Base-by-base conservation (phyloP, 345 rosid genomes). In the Boechera stricta region DNA sequence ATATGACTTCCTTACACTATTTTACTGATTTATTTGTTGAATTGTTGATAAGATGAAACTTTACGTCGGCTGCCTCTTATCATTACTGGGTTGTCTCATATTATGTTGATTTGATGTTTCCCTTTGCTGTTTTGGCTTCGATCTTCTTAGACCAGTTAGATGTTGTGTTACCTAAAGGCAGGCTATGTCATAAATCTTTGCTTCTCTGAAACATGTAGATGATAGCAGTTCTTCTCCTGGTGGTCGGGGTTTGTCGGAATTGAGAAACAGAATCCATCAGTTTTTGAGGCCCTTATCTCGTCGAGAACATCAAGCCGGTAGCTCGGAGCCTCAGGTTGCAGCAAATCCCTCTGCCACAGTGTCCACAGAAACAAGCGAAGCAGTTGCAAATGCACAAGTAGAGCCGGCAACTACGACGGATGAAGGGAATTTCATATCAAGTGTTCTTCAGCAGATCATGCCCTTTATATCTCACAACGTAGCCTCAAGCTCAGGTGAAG, bases 371-470 rank as follows among this genome's bases (percentile, higher is more conserved):
- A 58, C 83, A 68, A 69, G 79, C 31, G 77, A 76, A 55, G 60
- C 80, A 38, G 61, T 74, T 65, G 75, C 53, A 38, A 75, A 41
- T 59, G 66, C 73, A 57, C 74, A 62, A 62, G 85, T 33, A 38
- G 74, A 77, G 49, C 75, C 75, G 16, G 26, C 82, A 57, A 72
- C 59, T 21, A 78, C 52, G 26, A 80, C 72, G 5, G 85, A 80
- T 32, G 86, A 86, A 66, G 89, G 85, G 49, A 58, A 73, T 16
- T 85, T 83, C 51, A 41, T 86, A 70, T 85, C 91, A 35, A 81
- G 77, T 74, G 39, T 86, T 61, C 89, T 87, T 72, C 88, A 69
- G 38, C 85, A 83, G 72, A 83, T 86, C 69, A 81, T 86, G 83
- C 91, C 91, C 9, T 39, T 76, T 9, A 77, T 87, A 69, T 67